A percentile compares a stretch with the other conserved stretches of the same genome.
These are phyloP conservation scores for Clarireedia hainanense DNA, from an alignment of 2,329 filamentous ascomycete genomes.

Conservation along the genomic window DNA sequence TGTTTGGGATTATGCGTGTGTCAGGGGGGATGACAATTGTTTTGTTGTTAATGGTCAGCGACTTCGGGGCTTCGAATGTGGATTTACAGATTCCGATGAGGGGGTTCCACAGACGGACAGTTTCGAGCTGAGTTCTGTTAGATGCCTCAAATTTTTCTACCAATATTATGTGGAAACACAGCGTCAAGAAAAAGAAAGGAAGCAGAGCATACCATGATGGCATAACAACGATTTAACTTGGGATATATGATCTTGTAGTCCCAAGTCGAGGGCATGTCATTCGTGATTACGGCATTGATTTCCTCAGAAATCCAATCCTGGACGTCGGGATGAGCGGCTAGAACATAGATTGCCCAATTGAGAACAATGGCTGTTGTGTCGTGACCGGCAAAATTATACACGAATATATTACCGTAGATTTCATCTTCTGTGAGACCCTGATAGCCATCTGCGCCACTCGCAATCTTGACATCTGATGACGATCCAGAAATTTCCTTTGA, in stretches of 20 bases:
- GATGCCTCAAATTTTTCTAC: not conserved
- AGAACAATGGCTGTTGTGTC: slow-evolving; percentile 28
- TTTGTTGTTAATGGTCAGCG: not conserved
- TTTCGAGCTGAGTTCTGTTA: not conserved
- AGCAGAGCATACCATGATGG: slow-evolving; percentile 27
- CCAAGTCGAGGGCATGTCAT: slow-evolving; percentile 23
- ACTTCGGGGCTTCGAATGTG: not conserved
- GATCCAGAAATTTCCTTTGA: not conserved
- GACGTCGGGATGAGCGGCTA: slow-evolving; percentile 17
- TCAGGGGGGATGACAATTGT: not conserved
- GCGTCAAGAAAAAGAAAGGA: not conserved
- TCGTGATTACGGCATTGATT: slow-evolving; percentile 20
- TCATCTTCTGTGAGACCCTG: slow-evolving; percentile 29
- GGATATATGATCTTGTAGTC: slow-evolving; percentile 34
- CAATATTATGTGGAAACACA: not conserved
- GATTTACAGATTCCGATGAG: not conserved
- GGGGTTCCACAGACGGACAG: not conserved
- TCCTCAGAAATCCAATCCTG: slow-evolving; percentile 21
- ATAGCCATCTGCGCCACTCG: not conserved
- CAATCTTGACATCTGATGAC: not conserved
- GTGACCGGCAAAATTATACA: slow-evolving; percentile 28
- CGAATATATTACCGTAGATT: slow-evolving; percentile 28
- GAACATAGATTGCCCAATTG: slow-evolving; percentile 19
- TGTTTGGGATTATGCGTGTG: not conserved
- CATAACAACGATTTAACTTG: slow-evolving; percentile 34